Evolutionary conservation across 805 yeast species (phyloP), one percentile per base, ranked within the genome.

Genomic region (Tetrapisispora pingtungensis): DNA sequence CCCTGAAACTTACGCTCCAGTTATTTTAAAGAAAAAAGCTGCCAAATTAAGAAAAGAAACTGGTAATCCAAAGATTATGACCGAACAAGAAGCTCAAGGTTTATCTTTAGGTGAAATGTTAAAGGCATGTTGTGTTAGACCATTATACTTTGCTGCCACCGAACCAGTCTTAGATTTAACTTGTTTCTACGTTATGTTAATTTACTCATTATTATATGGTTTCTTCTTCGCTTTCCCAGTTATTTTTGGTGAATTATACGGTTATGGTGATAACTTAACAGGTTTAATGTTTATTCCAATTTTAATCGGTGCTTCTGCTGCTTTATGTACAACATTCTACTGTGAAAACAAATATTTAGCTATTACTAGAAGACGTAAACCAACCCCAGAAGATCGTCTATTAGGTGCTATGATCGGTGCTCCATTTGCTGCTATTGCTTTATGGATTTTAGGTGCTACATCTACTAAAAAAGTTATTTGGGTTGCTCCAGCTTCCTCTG

Each of bases 201-300:
- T 88, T 62, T 88, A 88, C 68, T 81, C 96, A n/a, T 71, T 88
- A 60, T 71, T 88, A 42, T 88, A 88, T 58, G 96, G 95, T 12
- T 88, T 88, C 71, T 88, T 88, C 78, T 88, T 87, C 67, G 96
- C 97, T 0, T 88, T 84, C 66, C 97, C 97, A 4, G 95, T 82
- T 43, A 85, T 88, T 42, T 88, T 88, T 62, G 74, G 72, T 44
- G 83, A 80, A 44, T 71, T 87, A 43, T 84, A 88, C 57, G 86
- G 80, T 40, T 87, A 71, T 65, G 72, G 80, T 52, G 95, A 86
- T 62, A 84, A 85, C 54, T 70, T 72, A 42, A 78, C 84, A 52
- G 96, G 96, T 31, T 68, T 88, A 54, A 85, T 89, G 95, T 74
- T 84, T 54, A 82, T 88, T 56, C 96, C 96, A 20, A 88, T 88